Evolutionary conservation across 75 land plant genomes (phyloP), one percentile per base, ranked within the genome.

Genomic region (Cunninghamia lanceolata): DNA sequence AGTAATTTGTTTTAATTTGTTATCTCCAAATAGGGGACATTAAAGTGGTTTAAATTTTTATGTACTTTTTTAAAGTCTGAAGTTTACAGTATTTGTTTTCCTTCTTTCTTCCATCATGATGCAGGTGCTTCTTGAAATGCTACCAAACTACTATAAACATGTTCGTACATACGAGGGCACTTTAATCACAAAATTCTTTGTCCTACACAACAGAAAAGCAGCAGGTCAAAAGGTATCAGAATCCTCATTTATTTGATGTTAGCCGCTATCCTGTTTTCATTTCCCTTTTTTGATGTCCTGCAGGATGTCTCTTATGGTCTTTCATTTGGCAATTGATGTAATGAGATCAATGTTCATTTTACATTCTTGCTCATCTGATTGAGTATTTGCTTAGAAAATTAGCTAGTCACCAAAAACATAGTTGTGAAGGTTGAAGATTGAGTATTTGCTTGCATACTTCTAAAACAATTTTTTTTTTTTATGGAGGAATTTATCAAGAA

Each of bases 161-260:
- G 98, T 97, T 13, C 74, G 85, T 87, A 77, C 88, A 1, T 90
- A 94, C 87, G 96, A n/a, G n/a, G n/a, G n/a, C n/a, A n/a, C n/a
- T n/a, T n/a, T n/a, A n/a, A n/a, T n/a, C n/a, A n/a, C n/a, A 40
- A 97, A 96, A 83, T 94, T 97, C 90, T 98, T 96, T 93, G 98
- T 98, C 38, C 94, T 96, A 42, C 98, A 98, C 85, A 89, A 90
- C 82, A 92, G 96, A 75, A 91, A 89, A 84, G 66, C 95, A 38
- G 87, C 68, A 86, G 91, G 97, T 66, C 92, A 82, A 75, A 96
- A 98, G 97, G 99, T 96, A 87, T 7, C 15, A 15, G 35, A 84
- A 80, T 17, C 21, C 46, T 16, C 38, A 70, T 39, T 59, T 63
- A 25, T 50, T 85, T 38, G 8, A 21, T 85, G 70, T 30, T n/a